Percentiles rank a stretch among this genome's conserved stretches.
These are phyloP conservation scores for Cordia subcordata DNA, from an alignment of 257 asterid species.

Conservation along the genomic window DNA sequence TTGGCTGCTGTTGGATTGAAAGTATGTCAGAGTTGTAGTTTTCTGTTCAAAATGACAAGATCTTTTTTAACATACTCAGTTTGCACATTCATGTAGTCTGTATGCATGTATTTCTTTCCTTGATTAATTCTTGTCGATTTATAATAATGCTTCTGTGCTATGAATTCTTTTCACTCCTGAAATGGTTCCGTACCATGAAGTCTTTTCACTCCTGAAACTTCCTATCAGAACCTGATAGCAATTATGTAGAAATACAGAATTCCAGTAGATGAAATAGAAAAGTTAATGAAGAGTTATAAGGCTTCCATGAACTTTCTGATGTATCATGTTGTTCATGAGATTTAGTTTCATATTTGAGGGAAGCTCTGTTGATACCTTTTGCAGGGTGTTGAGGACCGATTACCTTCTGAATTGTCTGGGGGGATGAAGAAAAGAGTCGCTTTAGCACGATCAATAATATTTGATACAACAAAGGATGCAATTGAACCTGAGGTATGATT, in stretches of 20 bases:
- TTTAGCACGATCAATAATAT: constrained; percentile 91
- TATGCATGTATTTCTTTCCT: background rate
- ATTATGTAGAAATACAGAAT: background rate
- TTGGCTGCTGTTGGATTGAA: constrained; percentile 97
- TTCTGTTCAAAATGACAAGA: background rate
- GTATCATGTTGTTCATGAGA: no score
- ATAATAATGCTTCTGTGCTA: background rate
- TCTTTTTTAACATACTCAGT: background rate
- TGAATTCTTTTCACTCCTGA: background rate
- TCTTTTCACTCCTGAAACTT: background rate
- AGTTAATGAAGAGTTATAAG: background rate
- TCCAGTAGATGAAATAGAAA: background rate
- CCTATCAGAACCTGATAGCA: background rate
- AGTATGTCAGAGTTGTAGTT: constrained; percentile 41
- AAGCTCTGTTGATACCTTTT: constrained; percentile 18
- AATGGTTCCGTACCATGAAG: background rate
- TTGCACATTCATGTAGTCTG: no score
- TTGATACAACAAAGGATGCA: constrained; percentile 74
- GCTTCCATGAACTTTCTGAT: no score
- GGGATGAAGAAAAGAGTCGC: constrained; percentile 99
- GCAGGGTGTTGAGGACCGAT: constrained; percentile 91
- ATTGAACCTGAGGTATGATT: constrained; percentile 89
- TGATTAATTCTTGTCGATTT: background rate
- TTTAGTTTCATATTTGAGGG: constrained; percentile 1
- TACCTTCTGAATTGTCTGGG: constrained; percentile 97